These are phyloP conservation scores for Fusarium nanum DNA, from an alignment of 2,329 filamentous ascomycete genomes.

Conservation along the genomic window DNA sequence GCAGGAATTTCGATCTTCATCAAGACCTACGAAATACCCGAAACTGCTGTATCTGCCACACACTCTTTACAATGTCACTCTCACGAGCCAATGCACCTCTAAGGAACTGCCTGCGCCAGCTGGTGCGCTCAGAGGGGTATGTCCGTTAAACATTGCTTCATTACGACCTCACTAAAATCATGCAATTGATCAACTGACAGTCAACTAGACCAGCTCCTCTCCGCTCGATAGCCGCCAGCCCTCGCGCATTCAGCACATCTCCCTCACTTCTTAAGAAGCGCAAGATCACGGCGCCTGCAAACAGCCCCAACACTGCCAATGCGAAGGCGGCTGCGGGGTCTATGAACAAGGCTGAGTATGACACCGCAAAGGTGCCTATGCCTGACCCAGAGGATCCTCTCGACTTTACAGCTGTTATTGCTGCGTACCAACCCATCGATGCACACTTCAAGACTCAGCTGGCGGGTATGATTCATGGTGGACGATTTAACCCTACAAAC, in stretches of 20 bases:
- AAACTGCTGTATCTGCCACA: neutral
- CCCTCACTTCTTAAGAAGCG: constrained; percentile 53
- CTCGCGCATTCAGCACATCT: constrained; percentile 50
- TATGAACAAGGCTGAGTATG: constrained; percentile 33
- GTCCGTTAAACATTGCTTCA: neutral
- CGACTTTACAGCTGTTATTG: constrained; percentile 61
- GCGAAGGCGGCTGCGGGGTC: constrained; percentile 34
- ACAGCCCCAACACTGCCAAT: constrained; percentile 45
- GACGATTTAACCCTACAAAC: constrained; percentile 63
- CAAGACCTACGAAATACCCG: neutral
- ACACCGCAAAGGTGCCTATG: constrained; percentile 40
- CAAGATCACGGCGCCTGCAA: constrained; percentile 50
- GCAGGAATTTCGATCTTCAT: constrained; percentile 38
- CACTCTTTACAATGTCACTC: constrained; percentile 35
- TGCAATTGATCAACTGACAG: constrained; percentile 31
- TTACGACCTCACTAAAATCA: neutral
- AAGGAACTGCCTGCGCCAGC: constrained; percentile 39
- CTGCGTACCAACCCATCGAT: constrained; percentile 56
- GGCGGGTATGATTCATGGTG: constrained; percentile 56
- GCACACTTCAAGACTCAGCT: constrained; percentile 59
- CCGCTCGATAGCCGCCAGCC: constrained; percentile 14
- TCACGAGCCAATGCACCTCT: constrained; percentile 43
- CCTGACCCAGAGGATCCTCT: constrained; percentile 58
- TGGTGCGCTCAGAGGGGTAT: constrained; percentile 44
- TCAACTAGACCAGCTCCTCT: constrained; percentile 32